Evolutionary conservation across 2,329 filamentous ascomycete genomes (phyloP).

Genomic region (Cephalotrichum gorgonifer): DNA sequence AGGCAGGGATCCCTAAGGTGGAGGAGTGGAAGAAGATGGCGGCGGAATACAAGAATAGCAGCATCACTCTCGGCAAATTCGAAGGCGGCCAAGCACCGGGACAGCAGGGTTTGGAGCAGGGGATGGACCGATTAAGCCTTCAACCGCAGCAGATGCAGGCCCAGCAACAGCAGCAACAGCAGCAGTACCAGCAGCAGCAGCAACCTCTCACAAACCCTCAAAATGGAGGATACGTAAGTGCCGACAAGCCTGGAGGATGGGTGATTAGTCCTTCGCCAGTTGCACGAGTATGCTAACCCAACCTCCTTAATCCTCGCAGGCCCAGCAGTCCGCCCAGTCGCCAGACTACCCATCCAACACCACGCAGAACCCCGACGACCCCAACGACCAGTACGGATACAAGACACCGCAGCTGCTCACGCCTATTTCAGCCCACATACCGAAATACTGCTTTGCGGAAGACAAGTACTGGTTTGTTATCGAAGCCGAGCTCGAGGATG

Average conservation of each 20-base stretch:
- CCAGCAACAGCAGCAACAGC: conserved; percentile 2
- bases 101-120: conserved; percentile 46
- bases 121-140: conserved; percentile 34
- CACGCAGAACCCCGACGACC: background rate
- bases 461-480: conserved; percentile 99
- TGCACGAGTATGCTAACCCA: background rate
- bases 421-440: conserved; percentile 75
- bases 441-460: conserved; percentile 88
- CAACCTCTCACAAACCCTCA: conserved; percentile 1
- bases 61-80: conserved; percentile 90
- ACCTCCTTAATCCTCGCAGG: conserved; percentile 7
- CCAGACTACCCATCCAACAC: background rate
- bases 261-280: background rate
- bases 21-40: conserved; percentile 99
- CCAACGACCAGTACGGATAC: conserved; percentile 2
- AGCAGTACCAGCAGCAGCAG: conserved; percentile 4
- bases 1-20: conserved; percentile 84
- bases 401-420: conserved; percentile 53
- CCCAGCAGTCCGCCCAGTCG: conserved; percentile 24
- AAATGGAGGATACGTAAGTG: conserved; percentile 4
- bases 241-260: background rate
- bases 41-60: conserved; percentile 97
- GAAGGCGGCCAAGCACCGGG: conserved; percentile 42
- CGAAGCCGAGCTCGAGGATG: conserved; percentile 82
- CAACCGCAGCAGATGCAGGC: conserved; percentile 16